These are phyloP conservation scores for Apiotrichum gracile DNA, from an alignment of 1,284 basidiomycete genomes.

Conservation along the genomic window DNA sequence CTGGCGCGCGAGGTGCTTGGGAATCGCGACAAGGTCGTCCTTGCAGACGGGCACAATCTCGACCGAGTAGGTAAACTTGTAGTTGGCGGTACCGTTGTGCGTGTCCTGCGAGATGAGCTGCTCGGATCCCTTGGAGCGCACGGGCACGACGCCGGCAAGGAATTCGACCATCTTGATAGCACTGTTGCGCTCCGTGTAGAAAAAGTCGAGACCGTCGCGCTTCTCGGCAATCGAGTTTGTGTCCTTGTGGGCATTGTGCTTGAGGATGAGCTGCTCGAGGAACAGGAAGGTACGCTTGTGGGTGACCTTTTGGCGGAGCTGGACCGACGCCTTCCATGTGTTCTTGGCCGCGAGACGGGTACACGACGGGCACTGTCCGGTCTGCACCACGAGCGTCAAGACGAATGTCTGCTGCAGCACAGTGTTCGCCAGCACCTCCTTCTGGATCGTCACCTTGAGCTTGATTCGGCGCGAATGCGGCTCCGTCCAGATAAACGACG, in stretches of 20 bases:
- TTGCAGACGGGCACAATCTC: conserved; percentile 97
- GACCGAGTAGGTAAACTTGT: conserved; percentile 96
- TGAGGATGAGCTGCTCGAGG: conserved; percentile 95
- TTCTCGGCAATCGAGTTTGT: conserved; percentile 90
- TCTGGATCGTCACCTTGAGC: conserved; percentile 94
- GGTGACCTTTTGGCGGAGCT: conserved; percentile 94
- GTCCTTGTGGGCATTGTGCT: conserved; percentile 94
- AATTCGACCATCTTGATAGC: conserved; percentile 99
- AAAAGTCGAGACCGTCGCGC: conserved; percentile 93
- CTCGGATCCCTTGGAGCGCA: conserved; percentile 82
- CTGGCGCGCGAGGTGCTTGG: conserved; percentile 69
- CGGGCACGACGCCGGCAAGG: conserved; percentile 76
- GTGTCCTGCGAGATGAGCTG: conserved; percentile 90
- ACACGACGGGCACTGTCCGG: conserved; percentile 94
- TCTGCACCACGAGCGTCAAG: conserved; percentile 90
- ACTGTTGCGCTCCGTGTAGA: conserved; percentile 82
- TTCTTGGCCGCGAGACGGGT: conserved; percentile 93
- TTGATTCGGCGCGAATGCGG: conserved; percentile 91
- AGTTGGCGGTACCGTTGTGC: conserved; percentile 87
- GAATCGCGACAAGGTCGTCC: conserved; percentile 91
- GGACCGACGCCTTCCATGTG: conserved; percentile 95
- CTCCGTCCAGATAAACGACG: conserved; percentile 98
- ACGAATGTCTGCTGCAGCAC: conserved; percentile 97
- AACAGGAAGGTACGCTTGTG: conserved; percentile 98
- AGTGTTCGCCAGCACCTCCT: conserved; percentile 93